phyloP scores from a whole-genome alignment of 1,139 yeast genomes.

The Barnettozyma hawaiiensis region DNA sequence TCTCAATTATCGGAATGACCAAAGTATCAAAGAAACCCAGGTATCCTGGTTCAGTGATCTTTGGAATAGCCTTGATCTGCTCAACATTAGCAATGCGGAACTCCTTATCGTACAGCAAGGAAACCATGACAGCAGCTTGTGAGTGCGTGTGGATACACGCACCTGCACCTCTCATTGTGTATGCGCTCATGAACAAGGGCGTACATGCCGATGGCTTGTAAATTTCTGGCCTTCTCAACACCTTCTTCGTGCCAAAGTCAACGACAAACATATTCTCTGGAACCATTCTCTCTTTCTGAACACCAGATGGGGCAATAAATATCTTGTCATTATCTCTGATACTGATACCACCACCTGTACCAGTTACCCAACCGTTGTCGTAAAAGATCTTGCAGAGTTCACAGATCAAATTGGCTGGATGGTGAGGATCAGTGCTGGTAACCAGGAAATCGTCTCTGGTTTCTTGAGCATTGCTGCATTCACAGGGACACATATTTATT shows the following conservation, averaged over 20 bases:
- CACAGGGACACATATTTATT: neutral
- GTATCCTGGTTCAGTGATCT: slow-evolving; percentile 44
- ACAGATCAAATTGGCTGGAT: slow-evolving; percentile 84
- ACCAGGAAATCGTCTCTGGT: slow-evolving; percentile 28
- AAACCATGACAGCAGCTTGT: slow-evolving; percentile 77
- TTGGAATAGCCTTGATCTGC: slow-evolving; percentile 89
- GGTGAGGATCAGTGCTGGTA: slow-evolving; percentile 49
- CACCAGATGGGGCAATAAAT: slow-evolving; percentile 90
- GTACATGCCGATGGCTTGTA: slow-evolving; percentile 92
- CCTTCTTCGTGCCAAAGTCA: slow-evolving; percentile 47
- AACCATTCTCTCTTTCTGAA: slow-evolving; percentile 82
- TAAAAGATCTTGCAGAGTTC: slow-evolving; percentile 75
- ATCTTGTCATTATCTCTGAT: slow-evolving; percentile 53
- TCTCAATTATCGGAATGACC: slow-evolving; percentile 84
- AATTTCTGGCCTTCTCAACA: slow-evolving; percentile 55
- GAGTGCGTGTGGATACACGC: slow-evolving; percentile 97
- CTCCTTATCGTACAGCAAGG: slow-evolving; percentile 63
- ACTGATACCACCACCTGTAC: slow-evolving; percentile 94
- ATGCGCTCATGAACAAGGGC: slow-evolving; percentile 78
- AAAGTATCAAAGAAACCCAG: slow-evolving; percentile 69
- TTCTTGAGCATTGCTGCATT: neutral
- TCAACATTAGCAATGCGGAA: slow-evolving; percentile 78
- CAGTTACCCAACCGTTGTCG: slow-evolving; percentile 86
- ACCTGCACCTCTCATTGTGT: slow-evolving; percentile 66
- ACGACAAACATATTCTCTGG: slow-evolving; percentile 83